Evolutionary conservation across 768 basidiomycete species (phyloP).

Genomic region (Leccinum subgranulosum): DNA sequence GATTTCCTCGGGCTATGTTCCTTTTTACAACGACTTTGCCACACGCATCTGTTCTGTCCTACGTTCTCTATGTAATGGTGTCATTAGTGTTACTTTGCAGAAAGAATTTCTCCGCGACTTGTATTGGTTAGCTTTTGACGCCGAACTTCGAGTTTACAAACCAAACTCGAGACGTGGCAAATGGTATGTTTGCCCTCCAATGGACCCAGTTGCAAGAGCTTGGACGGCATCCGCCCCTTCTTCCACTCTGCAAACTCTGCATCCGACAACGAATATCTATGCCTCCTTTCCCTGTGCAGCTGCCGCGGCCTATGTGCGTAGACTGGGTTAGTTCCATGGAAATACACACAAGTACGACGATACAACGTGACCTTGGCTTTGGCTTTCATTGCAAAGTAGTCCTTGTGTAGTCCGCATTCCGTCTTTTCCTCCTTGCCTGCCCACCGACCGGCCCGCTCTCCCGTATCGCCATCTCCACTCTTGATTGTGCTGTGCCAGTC

Average conservation of each 20-base stretch:
- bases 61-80: slow-evolving; percentile 23
- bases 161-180: too few species aligned
- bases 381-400: slow-evolving; percentile 76
- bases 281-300: not conserved
- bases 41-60: slow-evolving; percentile 17
- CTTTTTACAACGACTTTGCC: slow-evolving; percentile 11
- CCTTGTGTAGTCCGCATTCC: slow-evolving; percentile 93
- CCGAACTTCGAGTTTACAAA: too few species aligned
- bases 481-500: slow-evolving; percentile 95
- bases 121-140: not conserved
- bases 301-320: not conserved
- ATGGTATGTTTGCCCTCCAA: too few species aligned
- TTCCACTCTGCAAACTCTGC: not conserved
- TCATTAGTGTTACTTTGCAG: slow-evolving; percentile 12
- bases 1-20: slow-evolving; percentile 16
- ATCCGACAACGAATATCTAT: not conserved
- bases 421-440: slow-evolving; percentile 80
- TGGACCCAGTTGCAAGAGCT: too few species aligned
- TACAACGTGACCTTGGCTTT: slow-evolving; percentile 38
- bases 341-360: not conserved
- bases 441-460: slow-evolving; percentile 91
- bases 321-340: not conserved
- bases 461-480: slow-evolving; percentile 61
- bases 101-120: slow-evolving; percentile 5
- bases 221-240: too few species aligned